These are phyloP conservation scores for Globisporangium cederbergense DNA, from an alignment of 352 stramenopile genomes.

Conservation along the genomic window DNA sequence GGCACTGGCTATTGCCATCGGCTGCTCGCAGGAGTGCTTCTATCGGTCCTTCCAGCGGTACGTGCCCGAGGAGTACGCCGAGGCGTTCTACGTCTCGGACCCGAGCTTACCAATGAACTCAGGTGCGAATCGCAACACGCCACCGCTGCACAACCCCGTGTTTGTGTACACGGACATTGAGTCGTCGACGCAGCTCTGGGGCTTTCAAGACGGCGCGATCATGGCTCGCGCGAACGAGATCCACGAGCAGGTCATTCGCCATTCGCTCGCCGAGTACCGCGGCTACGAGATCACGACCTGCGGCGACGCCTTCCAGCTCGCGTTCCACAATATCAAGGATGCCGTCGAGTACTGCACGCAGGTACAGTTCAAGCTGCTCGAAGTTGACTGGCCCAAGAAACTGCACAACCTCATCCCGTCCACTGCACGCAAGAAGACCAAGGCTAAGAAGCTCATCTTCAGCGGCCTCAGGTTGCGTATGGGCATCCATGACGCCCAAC, in stretches of 20 bases:
- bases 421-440: slow-evolving; percentile 32
- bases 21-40: slow-evolving; percentile 48
- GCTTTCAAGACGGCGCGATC: slow-evolving; percentile 26
- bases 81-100: slow-evolving; percentile 43
- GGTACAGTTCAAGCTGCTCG: slow-evolving; percentile 45
- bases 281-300: slow-evolving; percentile 63
- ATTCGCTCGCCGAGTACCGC: slow-evolving; percentile 30
- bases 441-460: slow-evolving; percentile 44
- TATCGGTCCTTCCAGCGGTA: slow-evolving; percentile 32
- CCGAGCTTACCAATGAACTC: slow-evolving; percentile 27
- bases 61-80: slow-evolving; percentile 42
- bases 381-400: slow-evolving; percentile 36
- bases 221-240: slow-evolving; percentile 51
- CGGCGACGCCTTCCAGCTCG: slow-evolving; percentile 58
- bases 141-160: slow-evolving; percentile 39
- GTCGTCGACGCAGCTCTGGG: slow-evolving; percentile 49
- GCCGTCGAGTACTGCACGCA: slow-evolving; percentile 55
- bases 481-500: slow-evolving; percentile 49
- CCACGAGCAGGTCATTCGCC: slow-evolving; percentile 49
- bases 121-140: slow-evolving; percentile 8
- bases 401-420: slow-evolving; percentile 36
- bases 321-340: slow-evolving; percentile 50
- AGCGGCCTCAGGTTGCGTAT: slow-evolving; percentile 52
- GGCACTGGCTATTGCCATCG: slow-evolving; percentile 39
- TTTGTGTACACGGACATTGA: slow-evolving; percentile 75